These are phyloP conservation scores for Psilocybe cubensis DNA, from an alignment of 768 basidiomycete genomes.

Conservation along the genomic window DNA sequence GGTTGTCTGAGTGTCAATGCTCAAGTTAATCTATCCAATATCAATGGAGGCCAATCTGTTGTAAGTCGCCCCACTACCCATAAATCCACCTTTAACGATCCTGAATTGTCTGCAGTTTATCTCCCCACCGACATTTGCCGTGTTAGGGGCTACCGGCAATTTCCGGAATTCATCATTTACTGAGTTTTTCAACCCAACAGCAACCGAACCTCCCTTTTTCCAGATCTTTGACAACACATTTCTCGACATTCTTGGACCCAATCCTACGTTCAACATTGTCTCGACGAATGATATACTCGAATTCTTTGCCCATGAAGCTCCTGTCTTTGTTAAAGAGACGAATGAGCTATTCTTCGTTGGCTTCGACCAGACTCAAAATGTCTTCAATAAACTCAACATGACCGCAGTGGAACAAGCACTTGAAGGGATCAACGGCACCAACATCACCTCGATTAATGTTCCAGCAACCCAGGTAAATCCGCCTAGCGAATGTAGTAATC, in stretches of 20 bases:
- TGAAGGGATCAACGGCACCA: not conserved
- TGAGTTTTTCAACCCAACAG: not conserved
- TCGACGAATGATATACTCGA: not conserved
- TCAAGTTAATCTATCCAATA: too few relatives aligned
- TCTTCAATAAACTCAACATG: not conserved
- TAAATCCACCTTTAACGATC: too few relatives aligned
- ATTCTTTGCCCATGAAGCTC: not conserved
- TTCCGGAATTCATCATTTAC: constrained; percentile 15
- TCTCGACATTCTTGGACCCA: not conserved
- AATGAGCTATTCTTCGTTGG: not conserved
- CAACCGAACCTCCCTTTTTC: not conserved
- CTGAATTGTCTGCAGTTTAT: not conserved
- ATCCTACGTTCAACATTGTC: not conserved
- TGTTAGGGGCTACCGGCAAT: not conserved
- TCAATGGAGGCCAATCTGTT: too few relatives aligned
- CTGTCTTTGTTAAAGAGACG: not conserved
- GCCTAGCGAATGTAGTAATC: not conserved
- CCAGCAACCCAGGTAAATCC: not conserved
- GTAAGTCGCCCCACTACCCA: too few relatives aligned
- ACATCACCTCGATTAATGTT: not conserved
- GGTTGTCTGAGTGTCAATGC: too few relatives aligned
- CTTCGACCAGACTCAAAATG: not conserved
- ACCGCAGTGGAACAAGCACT: not conserved
- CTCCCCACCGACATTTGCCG: not conserved
- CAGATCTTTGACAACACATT: not conserved